phyloP scores from a whole-genome alignment of 2,329 filamentous ascomycete genomes.

The Phaeosphaeriaceae sp. region DNA sequence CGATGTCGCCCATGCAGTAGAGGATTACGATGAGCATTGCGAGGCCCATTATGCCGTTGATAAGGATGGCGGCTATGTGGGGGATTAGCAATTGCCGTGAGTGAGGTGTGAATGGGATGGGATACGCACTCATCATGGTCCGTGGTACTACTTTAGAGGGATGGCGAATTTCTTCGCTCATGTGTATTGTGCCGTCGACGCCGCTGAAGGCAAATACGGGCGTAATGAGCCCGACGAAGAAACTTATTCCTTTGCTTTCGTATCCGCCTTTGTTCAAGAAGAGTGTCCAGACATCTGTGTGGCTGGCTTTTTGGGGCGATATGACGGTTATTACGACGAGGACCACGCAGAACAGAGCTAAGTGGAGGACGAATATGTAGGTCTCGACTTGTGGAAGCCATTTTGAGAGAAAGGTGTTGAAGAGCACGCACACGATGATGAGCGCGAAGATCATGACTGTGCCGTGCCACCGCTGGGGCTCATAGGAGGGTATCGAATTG shows the following conservation, averaged over 20 bases:
- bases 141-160: not conserved
- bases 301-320: slow-evolving; percentile 45
- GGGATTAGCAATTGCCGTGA: not conserved
- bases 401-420: slow-evolving; percentile 53
- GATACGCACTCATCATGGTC: slow-evolving; percentile 8
- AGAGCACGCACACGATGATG: slow-evolving; percentile 39
- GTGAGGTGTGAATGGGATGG: no score
- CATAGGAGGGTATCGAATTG: slow-evolving; percentile 47
- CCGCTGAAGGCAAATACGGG: slow-evolving; percentile 32
- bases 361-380: slow-evolving; percentile 53
- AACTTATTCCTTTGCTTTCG: slow-evolving; percentile 45
- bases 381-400: slow-evolving; percentile 54
- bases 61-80: slow-evolving; percentile 15
- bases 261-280: slow-evolving; percentile 55
- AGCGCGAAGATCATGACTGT: slow-evolving; percentile 55
- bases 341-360: slow-evolving; percentile 56
- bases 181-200: slow-evolving; percentile 23
- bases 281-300: slow-evolving; percentile 50
- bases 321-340: slow-evolving; percentile 53
- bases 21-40: slow-evolving; percentile 47
- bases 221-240: slow-evolving; percentile 46
- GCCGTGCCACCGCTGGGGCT: slow-evolving; percentile 53
- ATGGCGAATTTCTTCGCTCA: slow-evolving; percentile 24
- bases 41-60: slow-evolving; percentile 44
- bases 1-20: slow-evolving; percentile 39